phyloP scores from a whole-genome alignment of 306 rosid species.

The Neltuma alba region DNA sequence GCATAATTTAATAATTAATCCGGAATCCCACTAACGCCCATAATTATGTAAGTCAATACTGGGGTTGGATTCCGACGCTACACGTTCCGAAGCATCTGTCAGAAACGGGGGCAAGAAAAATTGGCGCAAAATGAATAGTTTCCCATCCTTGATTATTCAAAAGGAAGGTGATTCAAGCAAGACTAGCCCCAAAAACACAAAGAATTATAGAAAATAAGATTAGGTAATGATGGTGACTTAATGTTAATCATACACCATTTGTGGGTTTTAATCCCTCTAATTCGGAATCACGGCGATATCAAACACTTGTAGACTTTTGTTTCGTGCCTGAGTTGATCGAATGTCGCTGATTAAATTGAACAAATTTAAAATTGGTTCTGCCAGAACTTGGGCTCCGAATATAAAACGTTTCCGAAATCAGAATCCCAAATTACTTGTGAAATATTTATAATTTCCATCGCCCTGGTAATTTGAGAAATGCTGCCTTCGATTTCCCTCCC shows the following conservation, averaged over 20 bases:
- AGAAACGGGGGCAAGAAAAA: neutral
- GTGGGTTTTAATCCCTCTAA: neutral
- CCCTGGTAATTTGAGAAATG: neutral
- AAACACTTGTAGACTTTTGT: neutral
- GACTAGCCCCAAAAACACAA: neutral
- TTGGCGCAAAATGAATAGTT: neutral
- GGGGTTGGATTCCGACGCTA: conserved; percentile 11
- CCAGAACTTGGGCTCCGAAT: neutral
- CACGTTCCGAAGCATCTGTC: conserved; percentile 35
- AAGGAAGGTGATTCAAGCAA: neutral
- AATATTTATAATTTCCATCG: neutral
- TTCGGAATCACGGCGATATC: neutral
- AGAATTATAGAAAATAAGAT: neutral
- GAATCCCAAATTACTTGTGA: neutral
- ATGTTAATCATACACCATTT: neutral
- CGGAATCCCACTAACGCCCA: conserved; percentile 17
- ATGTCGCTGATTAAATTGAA: neutral
- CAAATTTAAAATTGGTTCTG: neutral
- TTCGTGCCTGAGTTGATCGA: neutral
- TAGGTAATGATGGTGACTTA: conserved; percentile 5
- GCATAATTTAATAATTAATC: conserved; percentile 17
- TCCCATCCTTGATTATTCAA: neutral
- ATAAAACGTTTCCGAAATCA: neutral
- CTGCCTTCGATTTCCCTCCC: neutral
- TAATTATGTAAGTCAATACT: neutral